A percentile compares a stretch with the other conserved stretches of the same genome.
These are phyloP conservation scores for Termitomyces sp. DNA, from an alignment of 768 basidiomycete species.

Conservation along the genomic window DNA sequence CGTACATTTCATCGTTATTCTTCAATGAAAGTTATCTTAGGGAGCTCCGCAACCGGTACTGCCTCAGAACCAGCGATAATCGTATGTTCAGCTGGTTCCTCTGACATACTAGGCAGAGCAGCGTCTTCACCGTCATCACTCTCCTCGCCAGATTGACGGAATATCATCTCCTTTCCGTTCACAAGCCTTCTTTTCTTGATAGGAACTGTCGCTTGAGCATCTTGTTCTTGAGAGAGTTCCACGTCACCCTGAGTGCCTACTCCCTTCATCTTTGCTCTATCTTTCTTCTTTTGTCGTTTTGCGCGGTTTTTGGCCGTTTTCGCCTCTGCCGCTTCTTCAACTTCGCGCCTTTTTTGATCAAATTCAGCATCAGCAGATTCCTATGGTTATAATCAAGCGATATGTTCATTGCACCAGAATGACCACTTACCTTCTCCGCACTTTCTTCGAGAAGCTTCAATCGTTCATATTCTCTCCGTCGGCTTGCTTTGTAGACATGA, in stretches of 20 bases:
- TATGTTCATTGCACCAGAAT: neutral
- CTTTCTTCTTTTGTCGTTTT: conserved; percentile 92
- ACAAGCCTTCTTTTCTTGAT: conserved; percentile 82
- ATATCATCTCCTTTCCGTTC: conserved; percentile 69
- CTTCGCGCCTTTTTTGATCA: conserved; percentile 66
- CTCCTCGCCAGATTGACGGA: conserved; percentile 43
- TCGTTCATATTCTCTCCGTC: conserved; percentile 94
- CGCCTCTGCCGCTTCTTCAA: conserved; percentile 70
- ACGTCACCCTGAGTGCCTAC: conserved; percentile 25
- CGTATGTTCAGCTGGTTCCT: neutral
- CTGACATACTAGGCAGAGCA: neutral
- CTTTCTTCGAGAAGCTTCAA: conserved; percentile 88
- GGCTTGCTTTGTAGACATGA: conserved; percentile 95
- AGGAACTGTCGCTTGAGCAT: conserved; percentile 36
- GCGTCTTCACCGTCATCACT: conserved; percentile 32
- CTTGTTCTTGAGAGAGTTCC: conserved; percentile 9
- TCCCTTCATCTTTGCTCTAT: conserved; percentile 50
- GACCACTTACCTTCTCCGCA: conserved; percentile 61
- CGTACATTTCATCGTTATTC: neutral
- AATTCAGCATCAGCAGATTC: conserved; percentile 74
- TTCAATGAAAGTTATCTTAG: conserved; percentile 12
- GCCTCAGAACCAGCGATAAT: neutral
- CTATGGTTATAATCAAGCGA: conserved; percentile 35
- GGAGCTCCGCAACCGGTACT: conserved; percentile 8
- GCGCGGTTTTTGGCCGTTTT: conserved; percentile 96